phyloP scores from a whole-genome alignment of 2,329 filamentous ascomycete genomes.

The Cordyceps fumosorosea region DNA sequence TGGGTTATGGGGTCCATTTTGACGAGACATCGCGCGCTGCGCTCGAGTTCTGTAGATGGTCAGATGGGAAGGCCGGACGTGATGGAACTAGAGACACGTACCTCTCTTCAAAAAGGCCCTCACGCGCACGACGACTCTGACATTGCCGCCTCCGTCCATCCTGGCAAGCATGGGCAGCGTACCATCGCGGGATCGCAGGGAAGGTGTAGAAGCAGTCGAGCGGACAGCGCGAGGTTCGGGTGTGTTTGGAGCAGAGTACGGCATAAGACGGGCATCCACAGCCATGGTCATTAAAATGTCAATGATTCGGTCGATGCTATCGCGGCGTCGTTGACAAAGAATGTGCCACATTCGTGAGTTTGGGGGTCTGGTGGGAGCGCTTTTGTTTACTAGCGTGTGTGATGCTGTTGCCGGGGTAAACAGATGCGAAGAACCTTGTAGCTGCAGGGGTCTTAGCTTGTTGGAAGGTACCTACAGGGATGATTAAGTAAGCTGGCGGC shows the following conservation, averaged over 20 bases:
- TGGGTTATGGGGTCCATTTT: constrained; percentile 86
- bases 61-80: constrained; percentile 10
- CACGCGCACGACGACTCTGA: constrained; percentile 75
- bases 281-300: constrained; percentile 35
- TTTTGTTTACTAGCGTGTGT: constrained; percentile 30
- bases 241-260: constrained; percentile 28
- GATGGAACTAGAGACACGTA: constrained; percentile 29
- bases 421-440: constrained; percentile 4
- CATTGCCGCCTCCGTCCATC: constrained; percentile 65
- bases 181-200: constrained; percentile 65
- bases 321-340: constrained; percentile 34
- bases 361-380: neutral
- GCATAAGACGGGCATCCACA: constrained; percentile 40
- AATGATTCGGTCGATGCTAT: constrained; percentile 33
- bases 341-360: constrained; percentile 29
- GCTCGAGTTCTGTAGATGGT: constrained; percentile 63
- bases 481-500: neutral
- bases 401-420: constrained; percentile 27
- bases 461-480: neutral
- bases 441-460: neutral
- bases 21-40: constrained; percentile 77
- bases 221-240: constrained; percentile 33
- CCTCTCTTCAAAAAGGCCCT: constrained; percentile 73
- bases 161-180: constrained; percentile 50
- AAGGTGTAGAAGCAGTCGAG: constrained; percentile 73